These are phyloP conservation scores for Calocybe cyanea DNA, from an alignment of 768 basidiomycete species.

Conservation along the genomic window DNA sequence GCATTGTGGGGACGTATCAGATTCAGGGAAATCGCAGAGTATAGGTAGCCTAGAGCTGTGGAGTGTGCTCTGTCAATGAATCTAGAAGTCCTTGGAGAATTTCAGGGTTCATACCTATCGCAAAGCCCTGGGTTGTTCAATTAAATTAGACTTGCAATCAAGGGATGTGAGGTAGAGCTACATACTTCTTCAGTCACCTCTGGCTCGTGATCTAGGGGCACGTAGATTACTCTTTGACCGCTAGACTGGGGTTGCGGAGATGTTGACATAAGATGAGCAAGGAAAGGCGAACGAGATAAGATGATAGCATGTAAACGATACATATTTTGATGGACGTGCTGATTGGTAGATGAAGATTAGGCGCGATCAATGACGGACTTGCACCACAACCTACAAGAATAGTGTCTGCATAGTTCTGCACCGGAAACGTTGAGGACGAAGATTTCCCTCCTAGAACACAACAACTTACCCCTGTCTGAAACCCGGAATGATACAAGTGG, in stretches of 20 bases:
- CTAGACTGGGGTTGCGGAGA: constrained; percentile 65
- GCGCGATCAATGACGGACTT: constrained; percentile 1
- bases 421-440: constrained; percentile 11
- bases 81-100: constrained; percentile 7
- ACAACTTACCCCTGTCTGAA: constrained; percentile 70
- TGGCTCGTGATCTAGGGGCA: constrained; percentile 73
- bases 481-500: constrained; percentile 76
- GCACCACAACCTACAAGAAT: constrained; percentile 53
- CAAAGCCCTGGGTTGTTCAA: constrained; percentile 54
- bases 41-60: constrained; percentile 75
- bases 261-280: constrained; percentile 85
- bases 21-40: constrained; percentile 67
- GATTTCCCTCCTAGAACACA: background rate
- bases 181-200: constrained; percentile 83
- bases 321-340: constrained; percentile 73
- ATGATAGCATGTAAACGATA: constrained; percentile 84
- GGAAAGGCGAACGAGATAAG: constrained; percentile 81
- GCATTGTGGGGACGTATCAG: constrained; percentile 75
- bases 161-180: constrained; percentile 12
- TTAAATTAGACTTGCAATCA: constrained; percentile 11
- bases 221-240: constrained; percentile 66
- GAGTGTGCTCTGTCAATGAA: constrained; percentile 15
- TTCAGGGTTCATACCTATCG: constrained; percentile 50
- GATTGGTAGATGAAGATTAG: constrained; percentile 10
- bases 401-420: constrained; percentile 80